Percentiles rank a stretch among this genome's conserved stretches.
phyloP scores from a whole-genome alignment of 1,284 basidiomycete genomes.

The Volvariella surrecta region DNA sequence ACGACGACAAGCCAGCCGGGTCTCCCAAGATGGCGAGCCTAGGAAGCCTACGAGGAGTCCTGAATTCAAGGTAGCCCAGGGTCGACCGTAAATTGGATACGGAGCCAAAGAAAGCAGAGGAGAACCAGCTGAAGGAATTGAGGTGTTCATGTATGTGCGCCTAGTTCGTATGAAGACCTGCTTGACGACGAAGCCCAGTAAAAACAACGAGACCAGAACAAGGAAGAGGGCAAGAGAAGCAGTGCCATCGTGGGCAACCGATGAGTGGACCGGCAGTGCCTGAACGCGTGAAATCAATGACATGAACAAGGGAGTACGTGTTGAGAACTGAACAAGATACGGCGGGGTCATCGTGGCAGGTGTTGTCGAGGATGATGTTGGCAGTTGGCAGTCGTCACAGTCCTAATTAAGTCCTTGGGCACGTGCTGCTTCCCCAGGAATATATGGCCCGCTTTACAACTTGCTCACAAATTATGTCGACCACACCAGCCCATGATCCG shows the following conservation, averaged over 20 bases:
- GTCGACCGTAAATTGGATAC: not conserved
- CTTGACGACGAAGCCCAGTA: conserved; percentile 6
- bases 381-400: not conserved
- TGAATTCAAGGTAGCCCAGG: conserved; percentile 8
- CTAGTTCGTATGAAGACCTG: conserved; percentile 2
- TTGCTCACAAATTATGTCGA: too few relatives aligned
- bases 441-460: too few relatives aligned
- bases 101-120: not conserved
- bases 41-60: conserved; percentile 35
- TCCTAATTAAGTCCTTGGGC: not conserved
- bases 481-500: too few relatives aligned
- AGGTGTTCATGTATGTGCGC: not conserved
- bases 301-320: too few relatives aligned
- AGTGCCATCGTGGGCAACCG: too few relatives aligned
- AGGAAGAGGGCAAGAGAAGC: not conserved
- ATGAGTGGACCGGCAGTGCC: too few relatives aligned
- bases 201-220: not conserved
- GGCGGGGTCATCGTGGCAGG: not conserved
- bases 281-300: too few relatives aligned
- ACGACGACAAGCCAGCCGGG: conserved; percentile 11
- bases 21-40: conserved; percentile 38
- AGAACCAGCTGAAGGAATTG: not conserved
- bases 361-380: not conserved
- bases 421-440: not conserved
- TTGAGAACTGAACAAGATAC: not conserved